Base-by-base conservation (phyloP, 352 stramenopile species). In the Phytophthora fragariaefolia region DNA sequence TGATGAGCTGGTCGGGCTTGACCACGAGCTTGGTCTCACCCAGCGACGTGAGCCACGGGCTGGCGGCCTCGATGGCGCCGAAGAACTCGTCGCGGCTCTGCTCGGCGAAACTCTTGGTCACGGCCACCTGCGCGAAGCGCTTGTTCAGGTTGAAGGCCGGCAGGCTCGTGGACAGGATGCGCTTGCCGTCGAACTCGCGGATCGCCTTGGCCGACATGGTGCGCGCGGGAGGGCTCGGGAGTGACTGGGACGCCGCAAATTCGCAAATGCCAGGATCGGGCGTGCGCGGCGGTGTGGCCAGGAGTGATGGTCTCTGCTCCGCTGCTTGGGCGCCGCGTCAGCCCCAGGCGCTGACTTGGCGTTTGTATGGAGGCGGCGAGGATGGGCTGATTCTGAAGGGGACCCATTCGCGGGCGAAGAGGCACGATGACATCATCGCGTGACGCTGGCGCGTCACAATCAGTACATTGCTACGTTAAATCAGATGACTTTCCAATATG, bases 1-100 rank as follows among this genome's bases (percentile, higher is more conserved):
- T 99, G 79, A 99, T 99, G 40, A 99, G 84, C 85, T 99, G 95
- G 81, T 99, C 97, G 17, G 97, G 97, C 83, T 99, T 99, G 56
- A 98, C 96, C 51, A 99, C 97, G 34, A 99, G 86, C 64, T 92
- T 96, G 20, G 65, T 75, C 28, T 91, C 82, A 50, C 74, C 73
- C 18, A 92, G 81, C 36, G 68, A 65, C 22, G 78, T 71, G 26
- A 98, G 78, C 95, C 95, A 98, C 43, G 85, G 86, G 76, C 93
- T 96, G 22, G 68, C 66, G 23, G 69, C 54, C 65, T 91, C 91
- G 50, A 97, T 80, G 36, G 62, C 58, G 32, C 70, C 72, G 69
- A 94, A 93, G 63, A 92, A 93, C 0, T 79, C 77, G 26, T 87
- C 81, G 48, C 71, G 68, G 50, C 63, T 80, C 52, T 83, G 67